Conservation (phyloP, 495 filamentous ascomycete genomes). For the Neurospora sp. region DNA sequence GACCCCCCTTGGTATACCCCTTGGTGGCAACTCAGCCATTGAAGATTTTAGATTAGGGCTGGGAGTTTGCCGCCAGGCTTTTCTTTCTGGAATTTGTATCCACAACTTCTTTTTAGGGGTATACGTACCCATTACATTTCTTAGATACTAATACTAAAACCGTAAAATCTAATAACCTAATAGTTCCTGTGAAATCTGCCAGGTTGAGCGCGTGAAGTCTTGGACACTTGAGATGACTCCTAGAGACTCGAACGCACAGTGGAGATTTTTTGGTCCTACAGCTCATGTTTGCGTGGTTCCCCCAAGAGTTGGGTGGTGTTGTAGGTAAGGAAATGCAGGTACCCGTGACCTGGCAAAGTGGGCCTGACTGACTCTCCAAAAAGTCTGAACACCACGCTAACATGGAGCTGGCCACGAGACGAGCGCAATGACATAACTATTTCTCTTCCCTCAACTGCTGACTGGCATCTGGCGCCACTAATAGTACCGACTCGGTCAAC, state of each 20-base stretch:
- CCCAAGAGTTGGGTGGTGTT: background rate
- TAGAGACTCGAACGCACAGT: background rate
- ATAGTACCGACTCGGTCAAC: background rate
- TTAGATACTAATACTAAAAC: slow-evolving; percentile 31
- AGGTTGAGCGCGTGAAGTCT: background rate
- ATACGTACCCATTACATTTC: slow-evolving; percentile 13
- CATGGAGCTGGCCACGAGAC: background rate
- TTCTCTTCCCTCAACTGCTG: background rate
- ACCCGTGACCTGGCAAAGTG: background rate
- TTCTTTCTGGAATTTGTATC: slow-evolving; percentile 26
- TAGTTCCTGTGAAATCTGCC: background rate
- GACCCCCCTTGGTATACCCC: slow-evolving; percentile 5
- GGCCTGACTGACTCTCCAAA: background rate
- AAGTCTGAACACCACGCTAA: background rate
- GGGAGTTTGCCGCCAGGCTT: slow-evolving; percentile 13
- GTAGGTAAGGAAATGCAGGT: background rate
- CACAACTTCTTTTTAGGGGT: slow-evolving; percentile 14
- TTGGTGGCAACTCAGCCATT: slow-evolving; percentile 14
- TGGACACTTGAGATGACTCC: background rate
- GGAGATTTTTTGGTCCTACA: background rate
- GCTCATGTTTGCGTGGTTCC: background rate
- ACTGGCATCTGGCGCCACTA: background rate
- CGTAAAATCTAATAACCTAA: slow-evolving; percentile 16
- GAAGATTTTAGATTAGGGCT: slow-evolving; percentile 12
- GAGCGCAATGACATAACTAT: background rate